Conservation (phyloP, 2,329 filamentous ascomycete genomes). For the Ascochyta clinopodiicola region DNA sequence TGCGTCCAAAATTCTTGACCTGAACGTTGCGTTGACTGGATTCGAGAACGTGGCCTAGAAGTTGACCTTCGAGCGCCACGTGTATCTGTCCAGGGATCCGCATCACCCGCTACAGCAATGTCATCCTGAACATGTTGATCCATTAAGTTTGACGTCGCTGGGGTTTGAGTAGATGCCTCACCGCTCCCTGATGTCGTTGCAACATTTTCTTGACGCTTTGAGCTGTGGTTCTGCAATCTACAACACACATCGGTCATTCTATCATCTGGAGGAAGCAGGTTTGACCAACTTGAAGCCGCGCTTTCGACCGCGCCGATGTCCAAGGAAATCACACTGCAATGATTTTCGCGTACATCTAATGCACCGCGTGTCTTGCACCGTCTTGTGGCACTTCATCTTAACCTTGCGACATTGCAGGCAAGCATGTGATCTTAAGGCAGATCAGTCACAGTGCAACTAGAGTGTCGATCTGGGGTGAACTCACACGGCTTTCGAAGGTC, state of each 20-base stretch:
- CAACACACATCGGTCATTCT: too few relatives aligned
- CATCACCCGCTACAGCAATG: not conserved
- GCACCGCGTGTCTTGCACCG: not conserved
- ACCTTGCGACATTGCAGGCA: slow-evolving; percentile 10
- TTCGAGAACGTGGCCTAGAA: not conserved
- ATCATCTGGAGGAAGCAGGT: too few relatives aligned
- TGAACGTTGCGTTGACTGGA: too few relatives aligned
- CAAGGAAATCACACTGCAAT: slow-evolving; percentile 2
- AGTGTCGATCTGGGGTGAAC: not conserved
- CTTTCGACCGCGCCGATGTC: slow-evolving; percentile 8
- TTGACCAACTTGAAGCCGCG: slow-evolving; percentile 1
- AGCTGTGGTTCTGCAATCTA: too few relatives aligned
- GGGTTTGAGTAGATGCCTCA: too few relatives aligned
- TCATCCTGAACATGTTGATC: too few relatives aligned
- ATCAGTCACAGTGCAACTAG: not conserved
- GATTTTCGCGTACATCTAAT: slow-evolving; percentile 4
- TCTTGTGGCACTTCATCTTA: slow-evolving; percentile 8
- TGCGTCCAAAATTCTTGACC: not conserved
- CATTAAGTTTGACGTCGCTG: too few relatives aligned
- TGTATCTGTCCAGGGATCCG: not conserved
- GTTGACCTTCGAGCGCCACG: too few relatives aligned
- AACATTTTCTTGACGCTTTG: too few relatives aligned
- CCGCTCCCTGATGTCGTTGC: too few relatives aligned
- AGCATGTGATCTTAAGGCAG: not conserved
- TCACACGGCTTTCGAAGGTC: not conserved